Conservation (phyloP, 495 filamentous ascomycete species). For the Bacidia gigantensis region DNA sequence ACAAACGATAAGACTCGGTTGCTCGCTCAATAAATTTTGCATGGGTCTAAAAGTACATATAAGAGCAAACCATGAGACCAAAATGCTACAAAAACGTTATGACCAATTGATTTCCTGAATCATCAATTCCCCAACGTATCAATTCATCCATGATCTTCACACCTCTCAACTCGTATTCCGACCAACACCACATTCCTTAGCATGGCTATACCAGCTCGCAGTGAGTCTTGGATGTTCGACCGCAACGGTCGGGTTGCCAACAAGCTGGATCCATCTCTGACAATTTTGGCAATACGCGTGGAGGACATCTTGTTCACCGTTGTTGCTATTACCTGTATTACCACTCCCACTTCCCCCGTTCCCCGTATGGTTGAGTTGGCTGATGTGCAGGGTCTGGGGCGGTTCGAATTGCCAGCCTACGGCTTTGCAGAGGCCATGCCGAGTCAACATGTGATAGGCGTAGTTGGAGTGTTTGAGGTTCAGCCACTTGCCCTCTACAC, state of each 20-base stretch:
- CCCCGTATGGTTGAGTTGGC: neutral
- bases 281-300: neutral
- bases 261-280: neutral
- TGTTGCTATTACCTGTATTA: neutral
- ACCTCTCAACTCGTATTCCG: neutral
- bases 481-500: neutral
- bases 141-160: neutral
- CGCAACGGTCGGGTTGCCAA: neutral
- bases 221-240: neutral
- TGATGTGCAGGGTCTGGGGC: neutral
- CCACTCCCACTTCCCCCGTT: neutral
- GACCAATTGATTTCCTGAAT: too few species aligned
- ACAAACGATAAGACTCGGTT: too few species aligned
- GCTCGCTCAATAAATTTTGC: too few species aligned
- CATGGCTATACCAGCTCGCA: neutral
- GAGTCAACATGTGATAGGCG: slow-evolving; percentile 11
- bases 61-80: too few species aligned
- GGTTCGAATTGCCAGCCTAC: neutral
- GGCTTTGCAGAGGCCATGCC: slow-evolving; percentile 18
- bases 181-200: neutral
- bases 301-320: neutral
- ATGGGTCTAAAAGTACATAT: too few species aligned
- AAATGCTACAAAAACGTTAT: too few species aligned
- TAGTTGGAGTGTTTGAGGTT: slow-evolving; percentile 1
- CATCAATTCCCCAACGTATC: too few species aligned